These are phyloP conservation scores for Phytopythium aichiense DNA, from an alignment of 352 stramenopile genomes.

Conservation along the genomic window DNA sequence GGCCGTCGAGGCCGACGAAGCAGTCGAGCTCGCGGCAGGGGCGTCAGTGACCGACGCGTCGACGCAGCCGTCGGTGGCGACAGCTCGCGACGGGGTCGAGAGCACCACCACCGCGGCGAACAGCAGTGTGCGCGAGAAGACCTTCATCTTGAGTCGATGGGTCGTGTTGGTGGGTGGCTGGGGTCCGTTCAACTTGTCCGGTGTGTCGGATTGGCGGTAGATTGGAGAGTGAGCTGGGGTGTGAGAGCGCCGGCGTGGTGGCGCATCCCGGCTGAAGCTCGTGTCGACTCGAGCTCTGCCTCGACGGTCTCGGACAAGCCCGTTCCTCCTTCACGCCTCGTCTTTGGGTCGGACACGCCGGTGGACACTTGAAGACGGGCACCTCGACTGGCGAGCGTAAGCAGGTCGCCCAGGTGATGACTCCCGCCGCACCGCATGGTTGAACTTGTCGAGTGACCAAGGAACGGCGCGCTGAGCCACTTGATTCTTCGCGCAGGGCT, in stretches of 20 bases:
- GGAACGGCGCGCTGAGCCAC: not conserved
- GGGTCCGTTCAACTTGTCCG: not conserved
- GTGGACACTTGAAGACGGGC: not conserved
- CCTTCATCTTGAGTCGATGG: not conserved
- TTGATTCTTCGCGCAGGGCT: not conserved
- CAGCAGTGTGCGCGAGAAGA: not conserved
- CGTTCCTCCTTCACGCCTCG: not conserved
- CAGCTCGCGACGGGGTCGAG: not conserved
- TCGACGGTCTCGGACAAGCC: not conserved
- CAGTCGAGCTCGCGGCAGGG: not conserved
- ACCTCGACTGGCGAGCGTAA: not conserved
- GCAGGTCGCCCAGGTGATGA: not conserved
- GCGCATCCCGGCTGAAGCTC: not conserved
- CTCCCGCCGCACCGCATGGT: not conserved
- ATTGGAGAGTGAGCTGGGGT: not conserved
- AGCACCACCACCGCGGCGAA: not conserved
- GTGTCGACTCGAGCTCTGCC: not conserved
- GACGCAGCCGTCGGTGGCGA: slow-evolving; percentile 10
- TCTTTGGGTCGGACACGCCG: not conserved
- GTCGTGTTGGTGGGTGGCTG: too few species aligned
- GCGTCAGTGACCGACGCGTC: slow-evolving; percentile 8
- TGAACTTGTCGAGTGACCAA: not conserved
- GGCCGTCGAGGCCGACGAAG: slow-evolving; percentile 1
- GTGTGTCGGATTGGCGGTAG: not conserved
- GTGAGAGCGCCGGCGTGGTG: not conserved